These are phyloP conservation scores for Schoenoplectus tabernaemontani DNA, from an alignment of 202 grass and related monocot species.

Conservation along the genomic window DNA sequence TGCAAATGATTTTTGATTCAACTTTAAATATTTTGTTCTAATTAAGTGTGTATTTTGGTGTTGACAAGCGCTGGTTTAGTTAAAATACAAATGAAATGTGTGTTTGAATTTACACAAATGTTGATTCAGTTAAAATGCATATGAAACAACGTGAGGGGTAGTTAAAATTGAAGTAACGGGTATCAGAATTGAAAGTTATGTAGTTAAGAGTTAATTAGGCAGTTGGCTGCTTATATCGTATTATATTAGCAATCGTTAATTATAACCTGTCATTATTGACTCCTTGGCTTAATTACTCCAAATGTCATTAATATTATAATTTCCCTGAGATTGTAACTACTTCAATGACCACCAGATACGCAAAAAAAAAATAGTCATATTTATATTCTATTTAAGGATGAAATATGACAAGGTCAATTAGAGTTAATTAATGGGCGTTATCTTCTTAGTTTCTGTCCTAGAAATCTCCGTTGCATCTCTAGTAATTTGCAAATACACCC, in stretches of 20 bases:
- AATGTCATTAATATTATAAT: not conserved
- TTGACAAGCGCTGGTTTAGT: no score
- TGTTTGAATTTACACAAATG: no score
- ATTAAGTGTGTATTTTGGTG: no score
- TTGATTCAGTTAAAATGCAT: not conserved
- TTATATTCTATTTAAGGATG: not conserved
- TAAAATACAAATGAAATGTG: no score
- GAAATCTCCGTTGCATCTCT: not conserved
- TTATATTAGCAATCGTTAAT: slow-evolving; percentile 2
- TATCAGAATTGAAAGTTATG: not conserved
- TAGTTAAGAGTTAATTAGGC: not conserved
- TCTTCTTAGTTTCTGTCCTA: not conserved
- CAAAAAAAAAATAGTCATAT: not conserved
- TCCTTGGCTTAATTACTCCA: slow-evolving; percentile 18
- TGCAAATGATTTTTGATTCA: no score
- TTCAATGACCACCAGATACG: not conserved
- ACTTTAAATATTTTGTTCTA: no score
- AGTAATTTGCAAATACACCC: not conserved
- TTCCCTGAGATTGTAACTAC: slow-evolving; percentile 11
- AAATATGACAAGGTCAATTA: slow-evolving; percentile 8
- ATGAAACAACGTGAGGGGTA: not conserved
- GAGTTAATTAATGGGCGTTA: slow-evolving; percentile 15
- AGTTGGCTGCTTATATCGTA: not conserved
- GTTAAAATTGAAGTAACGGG: not conserved
- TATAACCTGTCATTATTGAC: slow-evolving; percentile 21